Percentiles rank a stretch among this genome's conserved stretches.
phyloP scores from a whole-genome alignment of 73 alveolate species.

The Breviolum minutum region DNA sequence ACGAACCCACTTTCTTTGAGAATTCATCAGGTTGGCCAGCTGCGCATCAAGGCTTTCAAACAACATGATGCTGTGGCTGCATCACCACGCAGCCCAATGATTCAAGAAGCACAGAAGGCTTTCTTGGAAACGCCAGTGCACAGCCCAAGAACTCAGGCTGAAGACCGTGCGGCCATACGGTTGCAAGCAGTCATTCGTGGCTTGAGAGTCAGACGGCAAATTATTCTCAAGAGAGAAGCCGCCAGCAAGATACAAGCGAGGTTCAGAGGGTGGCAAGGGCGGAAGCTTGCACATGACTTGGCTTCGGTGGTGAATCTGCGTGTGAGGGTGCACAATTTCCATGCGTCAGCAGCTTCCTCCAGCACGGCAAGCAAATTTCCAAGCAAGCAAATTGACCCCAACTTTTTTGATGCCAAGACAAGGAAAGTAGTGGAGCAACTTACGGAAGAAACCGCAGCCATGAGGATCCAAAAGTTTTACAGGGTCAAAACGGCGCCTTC shows the following conservation, averaged over 20 bases:
- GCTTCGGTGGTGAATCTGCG: constrained; percentile 24
- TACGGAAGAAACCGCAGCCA: constrained; percentile 19
- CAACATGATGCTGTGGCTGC: background rate
- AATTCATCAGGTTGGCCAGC: background rate
- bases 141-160: background rate
- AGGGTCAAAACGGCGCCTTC: background rate
- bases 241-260: background rate
- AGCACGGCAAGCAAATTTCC: background rate
- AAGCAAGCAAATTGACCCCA: background rate
- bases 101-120: background rate
- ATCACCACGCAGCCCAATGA: background rate
- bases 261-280: background rate
- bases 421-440: background rate
- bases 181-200: background rate
- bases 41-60: constrained; percentile 36
- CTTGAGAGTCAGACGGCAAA: background rate
- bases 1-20: background rate
- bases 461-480: constrained; percentile 7
- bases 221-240: background rate
- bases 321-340: constrained; percentile 61
- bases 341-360: background rate
- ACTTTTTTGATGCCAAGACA: constrained; percentile 9
- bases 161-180: background rate
- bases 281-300: background rate
- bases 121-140: background rate